A percentile compares a stretch with the other conserved stretches of the same genome.
Conservation (phyloP, 331 rosid species). For the Prunus yedoensis region DNA sequence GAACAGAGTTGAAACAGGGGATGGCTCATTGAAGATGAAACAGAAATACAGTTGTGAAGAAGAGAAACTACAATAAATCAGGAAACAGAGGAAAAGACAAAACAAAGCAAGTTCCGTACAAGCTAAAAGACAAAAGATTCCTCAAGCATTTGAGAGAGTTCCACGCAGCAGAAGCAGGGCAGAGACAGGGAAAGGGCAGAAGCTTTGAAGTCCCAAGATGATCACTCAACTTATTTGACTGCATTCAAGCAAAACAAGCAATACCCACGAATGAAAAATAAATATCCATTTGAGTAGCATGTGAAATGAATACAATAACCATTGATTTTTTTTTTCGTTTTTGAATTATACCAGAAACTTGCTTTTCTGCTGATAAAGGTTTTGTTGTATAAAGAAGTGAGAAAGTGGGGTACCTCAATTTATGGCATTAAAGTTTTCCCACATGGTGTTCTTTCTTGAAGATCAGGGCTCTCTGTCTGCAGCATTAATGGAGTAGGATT, state of each 20-base stretch:
- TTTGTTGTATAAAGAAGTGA: slow-evolving; percentile 29
- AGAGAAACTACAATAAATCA: background rate
- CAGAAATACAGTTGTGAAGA: slow-evolving; percentile 14
- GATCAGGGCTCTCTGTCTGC: slow-evolving; percentile 2
- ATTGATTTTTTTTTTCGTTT: background rate
- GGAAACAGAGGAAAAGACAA: background rate
- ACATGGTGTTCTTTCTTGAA: slow-evolving; percentile 50
- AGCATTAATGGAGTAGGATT: slow-evolving; percentile 41
- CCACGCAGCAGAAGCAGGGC: background rate
- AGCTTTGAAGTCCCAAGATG: background rate
- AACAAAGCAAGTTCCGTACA: slow-evolving; percentile 5
- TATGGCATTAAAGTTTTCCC: slow-evolving; percentile 59
- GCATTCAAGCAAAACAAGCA: slow-evolving; percentile 10
- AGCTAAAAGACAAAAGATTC: slow-evolving; percentile 13
- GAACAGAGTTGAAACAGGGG: background rate
- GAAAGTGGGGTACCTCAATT: slow-evolving; percentile 55
- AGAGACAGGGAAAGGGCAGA: slow-evolving; percentile 9
- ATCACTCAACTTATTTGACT: background rate
- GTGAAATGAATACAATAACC: background rate
- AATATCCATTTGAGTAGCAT: background rate
- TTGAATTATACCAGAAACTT: background rate
- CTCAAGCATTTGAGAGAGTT: background rate
- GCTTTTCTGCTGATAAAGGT: slow-evolving; percentile 7
- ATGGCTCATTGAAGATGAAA: slow-evolving; percentile 9
- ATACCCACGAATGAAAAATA: slow-evolving; percentile 18